Evolutionary conservation across 345 rosid species (phyloP), one percentile per base, ranked within the genome.

Genomic region (Balakata baccata): DNA sequence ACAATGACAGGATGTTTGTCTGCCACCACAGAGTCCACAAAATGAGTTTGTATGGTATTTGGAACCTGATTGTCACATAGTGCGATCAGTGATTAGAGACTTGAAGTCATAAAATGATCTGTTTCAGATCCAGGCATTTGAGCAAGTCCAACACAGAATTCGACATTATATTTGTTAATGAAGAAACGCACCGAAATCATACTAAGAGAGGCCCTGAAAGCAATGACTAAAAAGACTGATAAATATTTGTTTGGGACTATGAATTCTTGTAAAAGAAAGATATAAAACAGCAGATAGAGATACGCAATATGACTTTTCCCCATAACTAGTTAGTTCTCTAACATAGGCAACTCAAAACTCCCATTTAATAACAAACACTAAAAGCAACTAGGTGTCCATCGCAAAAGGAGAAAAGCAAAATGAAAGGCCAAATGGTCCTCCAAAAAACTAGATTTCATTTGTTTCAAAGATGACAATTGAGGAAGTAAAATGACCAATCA

Each of bases 1-100:
- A 86, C 51, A 79, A 88, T 84, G 65, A 91, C 92, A 14, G 97
- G 99, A 85, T 95, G 97, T 45, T 85, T 87, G 52, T 85, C 89
- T 64, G 88, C 86, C 71, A 85, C 96, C 70, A 87, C 69, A 54
- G 69, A 74, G 78, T 85, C 94, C 75, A 74, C 73, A 83, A 89
- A 90, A 83, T 84, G 87, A 75, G 82, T 81, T 86, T 89, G 91
- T 79, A 95, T 83, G 71, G 91, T 81, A 84, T 77, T 82, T 49
- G 99, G 99, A 75, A 95, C 89, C 99, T 95, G 86, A 70, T 75
- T 61, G 73, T 82, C 77, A 64, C 64, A 76, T 3, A 66, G 73
- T 69, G 59, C 18, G 14, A 66, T 45, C 64, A 41, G 64, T 22
- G 3, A 71, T 38, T 64, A 60, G 72, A 66, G 66, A 39, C 43